A percentile compares a stretch with the other conserved stretches of the same genome.
These are phyloP conservation scores for Babjeviella inositovora DNA, from an alignment of 805 yeast species.

Conservation along the genomic window DNA sequence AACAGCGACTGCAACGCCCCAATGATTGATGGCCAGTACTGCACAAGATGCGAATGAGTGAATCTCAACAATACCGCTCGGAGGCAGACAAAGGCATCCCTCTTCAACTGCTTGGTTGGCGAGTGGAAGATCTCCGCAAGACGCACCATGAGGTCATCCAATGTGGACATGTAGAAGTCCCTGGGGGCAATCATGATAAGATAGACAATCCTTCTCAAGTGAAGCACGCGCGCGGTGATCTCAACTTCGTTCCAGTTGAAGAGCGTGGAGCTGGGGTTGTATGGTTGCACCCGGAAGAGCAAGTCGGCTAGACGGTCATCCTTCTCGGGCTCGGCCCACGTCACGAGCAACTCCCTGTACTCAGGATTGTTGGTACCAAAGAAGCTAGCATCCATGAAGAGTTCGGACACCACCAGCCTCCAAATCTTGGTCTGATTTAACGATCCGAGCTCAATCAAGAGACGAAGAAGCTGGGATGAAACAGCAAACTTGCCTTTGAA, in stretches of 20 bases:
- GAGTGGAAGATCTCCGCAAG: constrained; percentile 19
- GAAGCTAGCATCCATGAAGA: constrained; percentile 43
- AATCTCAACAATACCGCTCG: constrained; percentile 52
- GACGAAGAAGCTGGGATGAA: constrained; percentile 23
- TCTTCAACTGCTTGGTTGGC: constrained; percentile 16
- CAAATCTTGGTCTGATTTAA: constrained; percentile 32
- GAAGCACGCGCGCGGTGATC: constrained; percentile 28
- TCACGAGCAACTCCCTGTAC: no score
- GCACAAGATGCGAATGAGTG: constrained; percentile 44
- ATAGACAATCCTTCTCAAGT: constrained; percentile 48
- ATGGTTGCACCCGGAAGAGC: constrained; percentile 27
- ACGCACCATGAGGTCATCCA: constrained; percentile 27
- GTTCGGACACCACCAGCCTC: constrained; percentile 49
- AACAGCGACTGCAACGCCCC: constrained; percentile 44
- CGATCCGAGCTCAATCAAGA: constrained; percentile 13
- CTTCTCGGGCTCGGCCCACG: no score
- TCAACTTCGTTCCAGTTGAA: constrained; percentile 70
- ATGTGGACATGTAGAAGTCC: constrained; percentile 32
- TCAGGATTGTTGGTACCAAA: constrained; percentile 18
- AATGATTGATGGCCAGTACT: constrained; percentile 55
- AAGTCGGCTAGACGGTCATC: constrained; percentile 43
- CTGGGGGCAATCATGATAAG: constrained; percentile 44
- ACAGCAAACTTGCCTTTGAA: constrained; percentile 23
- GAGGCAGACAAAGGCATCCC: constrained; percentile 37
- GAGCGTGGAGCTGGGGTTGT: constrained; percentile 34